A percentile compares a stretch with the other conserved stretches of the same genome.
These are phyloP conservation scores for Saprolegnia parasitica DNA, from an alignment of 352 stramenopile species.

Conservation along the genomic window DNA sequence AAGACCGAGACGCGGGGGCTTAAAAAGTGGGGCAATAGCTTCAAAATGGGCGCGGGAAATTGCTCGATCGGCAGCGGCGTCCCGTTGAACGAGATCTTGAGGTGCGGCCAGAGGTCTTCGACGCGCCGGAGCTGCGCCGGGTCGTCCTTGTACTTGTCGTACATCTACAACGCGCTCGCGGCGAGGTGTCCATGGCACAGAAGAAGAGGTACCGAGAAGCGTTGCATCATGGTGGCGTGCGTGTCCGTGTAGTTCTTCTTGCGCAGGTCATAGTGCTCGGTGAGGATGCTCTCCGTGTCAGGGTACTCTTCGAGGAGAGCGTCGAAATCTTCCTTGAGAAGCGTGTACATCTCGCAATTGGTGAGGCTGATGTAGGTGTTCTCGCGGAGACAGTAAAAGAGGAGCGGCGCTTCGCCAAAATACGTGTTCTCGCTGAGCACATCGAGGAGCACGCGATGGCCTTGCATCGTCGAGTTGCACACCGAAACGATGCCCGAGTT, in stretches of 20 bases:
- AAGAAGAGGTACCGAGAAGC: conserved; percentile 8
- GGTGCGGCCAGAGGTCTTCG: conserved; percentile 16
- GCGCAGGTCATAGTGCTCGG: conserved; percentile 54
- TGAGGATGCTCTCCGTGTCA: conserved; percentile 56
- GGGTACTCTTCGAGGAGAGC: conserved; percentile 72
- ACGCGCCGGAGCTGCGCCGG: not conserved
- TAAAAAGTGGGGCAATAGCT: not conserved
- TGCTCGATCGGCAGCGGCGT: conserved; percentile 20
- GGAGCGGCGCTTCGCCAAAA: conserved; percentile 62
- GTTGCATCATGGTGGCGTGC: conserved; percentile 20
- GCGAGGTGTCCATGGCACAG: not conserved
- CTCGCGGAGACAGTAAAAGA: conserved; percentile 66
- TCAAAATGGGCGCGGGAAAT: conserved; percentile 13
- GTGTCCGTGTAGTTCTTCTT: conserved; percentile 51
- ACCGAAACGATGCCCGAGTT: conserved; percentile 71
- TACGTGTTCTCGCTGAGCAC: conserved; percentile 58
- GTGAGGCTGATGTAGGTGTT: conserved; percentile 74
- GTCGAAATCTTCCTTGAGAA: conserved; percentile 78
- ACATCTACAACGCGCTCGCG: conserved; percentile 8
- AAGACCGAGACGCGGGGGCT: conserved; percentile 14
- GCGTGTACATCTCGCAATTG: conserved; percentile 66
- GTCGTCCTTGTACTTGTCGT: conserved; percentile 18
- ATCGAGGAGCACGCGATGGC: conserved; percentile 67
- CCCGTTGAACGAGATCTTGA: conserved; percentile 21
- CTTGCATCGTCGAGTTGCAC: conserved; percentile 45